Conservation (phyloP, 768 basidiomycete species). For the Russula sp. region DNA sequence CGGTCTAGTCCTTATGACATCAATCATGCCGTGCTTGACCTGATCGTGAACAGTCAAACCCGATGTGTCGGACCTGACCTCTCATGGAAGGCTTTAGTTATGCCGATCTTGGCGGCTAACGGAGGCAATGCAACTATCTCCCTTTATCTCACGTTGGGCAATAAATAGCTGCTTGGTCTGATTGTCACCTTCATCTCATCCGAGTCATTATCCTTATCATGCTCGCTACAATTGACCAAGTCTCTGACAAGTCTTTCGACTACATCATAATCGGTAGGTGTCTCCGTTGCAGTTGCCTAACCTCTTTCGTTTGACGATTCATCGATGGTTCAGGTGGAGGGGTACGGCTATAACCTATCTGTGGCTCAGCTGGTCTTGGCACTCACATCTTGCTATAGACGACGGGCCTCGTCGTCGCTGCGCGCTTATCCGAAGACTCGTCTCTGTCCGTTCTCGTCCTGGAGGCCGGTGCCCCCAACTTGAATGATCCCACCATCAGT, state of each 20-base stretch:
- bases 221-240: conserved; percentile 16
- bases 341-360: not conserved
- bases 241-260: conserved; percentile 17
- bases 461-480: conserved; percentile 15
- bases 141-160: too few relatives aligned
- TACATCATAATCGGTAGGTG: conserved; percentile 20
- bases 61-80: too few relatives aligned
- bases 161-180: not conserved
- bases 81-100: too few relatives aligned
- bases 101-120: not conserved
- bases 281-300: not conserved
- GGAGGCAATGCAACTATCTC: too few relatives aligned
- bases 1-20: too few relatives aligned
- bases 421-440: conserved; percentile 19
- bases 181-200: not conserved
- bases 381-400: conserved; percentile 6
- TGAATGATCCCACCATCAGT: conserved; percentile 15
- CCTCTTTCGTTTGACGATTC: not conserved
- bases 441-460: conserved; percentile 17
- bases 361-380: not conserved
- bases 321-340: conserved; percentile 7
- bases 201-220: not conserved
- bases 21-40: too few relatives aligned
- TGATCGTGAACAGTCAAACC: too few relatives aligned
- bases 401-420: conserved; percentile 18